Evolutionary conservation across 768 basidiomycete species (phyloP).

Genomic region (Hericium alpestre): DNA sequence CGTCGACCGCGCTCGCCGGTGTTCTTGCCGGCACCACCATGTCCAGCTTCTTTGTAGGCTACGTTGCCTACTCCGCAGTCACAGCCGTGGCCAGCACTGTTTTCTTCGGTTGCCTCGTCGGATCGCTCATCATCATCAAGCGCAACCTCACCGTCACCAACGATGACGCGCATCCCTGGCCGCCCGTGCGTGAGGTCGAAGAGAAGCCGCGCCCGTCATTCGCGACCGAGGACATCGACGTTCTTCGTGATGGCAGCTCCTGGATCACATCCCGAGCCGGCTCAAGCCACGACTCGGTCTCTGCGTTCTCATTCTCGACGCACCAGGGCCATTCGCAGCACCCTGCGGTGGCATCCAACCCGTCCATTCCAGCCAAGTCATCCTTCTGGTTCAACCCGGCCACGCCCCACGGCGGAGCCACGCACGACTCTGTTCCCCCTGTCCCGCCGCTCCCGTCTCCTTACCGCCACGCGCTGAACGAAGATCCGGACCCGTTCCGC

Average conservation of each 20-base stretch:
- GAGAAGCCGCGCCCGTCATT: constrained; percentile 54
- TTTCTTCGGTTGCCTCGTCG: constrained; percentile 48
- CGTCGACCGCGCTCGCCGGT: constrained; percentile 50
- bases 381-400: constrained; percentile 52
- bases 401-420: constrained; percentile 23
- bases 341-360: constrained; percentile 26
- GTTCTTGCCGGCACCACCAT: constrained; percentile 45
- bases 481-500: constrained; percentile 55
- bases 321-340: constrained; percentile 37
- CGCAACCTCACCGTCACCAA: constrained; percentile 49
- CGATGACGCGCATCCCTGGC: constrained; percentile 48
- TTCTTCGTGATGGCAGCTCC: constrained; percentile 64
- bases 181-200: constrained; percentile 40
- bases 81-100: constrained; percentile 42
- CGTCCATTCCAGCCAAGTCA: constrained; percentile 36
- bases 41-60: constrained; percentile 46
- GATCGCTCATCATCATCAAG: constrained; percentile 55
- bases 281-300: constrained; percentile 45
- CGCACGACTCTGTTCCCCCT: constrained; percentile 42
- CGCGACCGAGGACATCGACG: constrained; percentile 62
- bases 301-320: constrained; percentile 67
- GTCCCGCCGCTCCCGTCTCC: constrained; percentile 45
- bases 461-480: constrained; percentile 31
- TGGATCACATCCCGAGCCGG: constrained; percentile 66
- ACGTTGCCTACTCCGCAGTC: constrained; percentile 45